Evolutionary conservation across 1,284 basidiomycete species (phyloP).

Genomic region (Sphaerobolus stellatus): DNA sequence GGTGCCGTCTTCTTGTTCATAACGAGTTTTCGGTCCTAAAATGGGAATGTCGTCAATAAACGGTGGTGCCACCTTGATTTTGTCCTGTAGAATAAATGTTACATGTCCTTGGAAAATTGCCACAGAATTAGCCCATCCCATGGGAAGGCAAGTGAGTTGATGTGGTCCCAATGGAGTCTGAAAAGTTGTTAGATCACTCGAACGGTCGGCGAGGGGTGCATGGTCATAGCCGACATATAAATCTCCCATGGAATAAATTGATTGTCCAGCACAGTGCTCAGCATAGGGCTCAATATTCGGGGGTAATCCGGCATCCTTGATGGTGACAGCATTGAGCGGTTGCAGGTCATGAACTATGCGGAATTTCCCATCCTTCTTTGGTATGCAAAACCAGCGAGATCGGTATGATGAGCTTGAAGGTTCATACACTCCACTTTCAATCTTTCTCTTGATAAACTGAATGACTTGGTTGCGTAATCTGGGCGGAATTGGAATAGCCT

Average conservation of each 20-base stretch:
- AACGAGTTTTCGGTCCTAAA: slow-evolving; percentile 4
- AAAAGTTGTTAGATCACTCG: slow-evolving; percentile 26
- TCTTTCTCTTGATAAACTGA: slow-evolving; percentile 30
- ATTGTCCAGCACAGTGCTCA: slow-evolving; percentile 29
- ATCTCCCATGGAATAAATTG: slow-evolving; percentile 32
- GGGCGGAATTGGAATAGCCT: slow-evolving; percentile 39
- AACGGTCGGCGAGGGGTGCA: slow-evolving; percentile 16
- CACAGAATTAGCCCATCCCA: slow-evolving; percentile 30
- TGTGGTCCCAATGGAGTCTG: slow-evolving; percentile 15
- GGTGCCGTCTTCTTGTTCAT: slow-evolving; percentile 19
- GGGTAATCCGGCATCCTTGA: slow-evolving; percentile 23
- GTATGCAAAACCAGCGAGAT: slow-evolving; percentile 42
- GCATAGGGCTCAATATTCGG: slow-evolving; percentile 30
- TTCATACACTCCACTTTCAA: slow-evolving; percentile 31
- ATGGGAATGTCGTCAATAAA: slow-evolving; percentile 32
- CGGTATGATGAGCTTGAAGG: slow-evolving; percentile 34
- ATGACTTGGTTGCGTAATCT: slow-evolving; percentile 37
- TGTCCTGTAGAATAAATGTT: slow-evolving; percentile 22
- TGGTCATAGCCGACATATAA: slow-evolving; percentile 28
- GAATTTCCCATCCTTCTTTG: slow-evolving; percentile 23
- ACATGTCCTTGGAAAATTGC: slow-evolving; percentile 19
- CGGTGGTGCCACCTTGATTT: slow-evolving; percentile 32
- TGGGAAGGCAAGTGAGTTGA: slow-evolving; percentile 15
- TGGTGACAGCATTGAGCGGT: slow-evolving; percentile 17
- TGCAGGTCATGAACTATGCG: not conserved